Evolutionary conservation across 768 basidiomycete genomes (phyloP), one percentile per base, ranked within the genome.

Genomic region (Daedalea quercina): DNA sequence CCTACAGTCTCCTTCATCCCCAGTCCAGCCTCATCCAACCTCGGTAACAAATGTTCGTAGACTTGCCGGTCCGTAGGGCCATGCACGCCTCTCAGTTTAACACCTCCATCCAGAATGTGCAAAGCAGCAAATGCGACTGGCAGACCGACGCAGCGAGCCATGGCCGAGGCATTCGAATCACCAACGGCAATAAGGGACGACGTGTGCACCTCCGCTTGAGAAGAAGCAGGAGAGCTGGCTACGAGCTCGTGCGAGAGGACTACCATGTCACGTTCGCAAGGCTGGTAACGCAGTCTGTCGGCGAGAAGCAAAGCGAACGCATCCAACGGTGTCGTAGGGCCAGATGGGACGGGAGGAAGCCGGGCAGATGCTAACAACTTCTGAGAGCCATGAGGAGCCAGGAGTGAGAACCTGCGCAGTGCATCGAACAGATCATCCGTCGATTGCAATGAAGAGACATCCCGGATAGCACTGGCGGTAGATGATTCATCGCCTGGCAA

Each of bases 81-180:
- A 26, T 67, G 73, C 2, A 92, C 91, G 17, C 91, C 91, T 31
- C 82, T 66, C 28, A 69, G 69, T 1, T 57, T 13, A 62, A 66
- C 57, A 35, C 57, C 49, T 0, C 86, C 88, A 63, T 90, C 85
- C 35, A 89, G 67, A 4, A 93, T 75, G 31, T 75, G 73, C 59
- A 87, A 65, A 1, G 91, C 82, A 1, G 91, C 91, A 61, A 93
- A 80, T 1, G 89, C 94, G 7, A 94, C 81, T 0, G 94, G 94
- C 43, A 94, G 68, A 3, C 93, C 93, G 17, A 96, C 94, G 2
- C 88, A 90, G 26, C 83, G 75, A n/a, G 91, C 81, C 94, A 96
- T 96, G 3, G 94, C 94, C 0, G 87, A 87, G 2, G 76, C 78
- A 1, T 62, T 64, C 7, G 70, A 56, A 19, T 73, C 76, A 1